Base-by-base conservation (phyloP, 192 early-diverging fungal species). In the Mortierella antarctica region DNA sequence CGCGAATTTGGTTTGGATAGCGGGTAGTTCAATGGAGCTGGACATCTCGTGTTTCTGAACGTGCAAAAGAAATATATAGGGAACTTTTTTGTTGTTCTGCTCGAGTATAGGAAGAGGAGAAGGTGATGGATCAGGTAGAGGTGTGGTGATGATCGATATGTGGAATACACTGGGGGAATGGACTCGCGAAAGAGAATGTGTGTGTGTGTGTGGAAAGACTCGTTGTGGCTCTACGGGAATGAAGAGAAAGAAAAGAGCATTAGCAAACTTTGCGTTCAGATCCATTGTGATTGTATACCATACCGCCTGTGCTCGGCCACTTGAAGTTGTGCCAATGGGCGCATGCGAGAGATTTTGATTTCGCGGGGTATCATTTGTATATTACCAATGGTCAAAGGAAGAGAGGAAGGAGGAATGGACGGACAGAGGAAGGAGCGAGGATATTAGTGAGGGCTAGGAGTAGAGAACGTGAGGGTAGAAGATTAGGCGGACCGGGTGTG, bases 1-100 rank as follows among this genome's bases (percentile, higher is more conserved):
- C 1, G 73, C 48, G 48, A 76, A 69, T 15, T 57, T 76, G 44
- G 73, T 68, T 21, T 76, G 73, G 48, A 76, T 76, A 14, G 73
- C 54, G 46, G 73, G 73, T 50, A 64, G 60, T 57, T 76, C 54
- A 15, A 74, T 48, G 6, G 73, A 67, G n/a, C 60, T 71, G 11
- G 70, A 72, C 70, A 72, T 62, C 44, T 31, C 31, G 31, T 31
- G 31, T 31, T 31, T 31, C 31, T 31, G 31, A 31, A 31, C 31
- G 31, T 31, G 31, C 31, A 31, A 31, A 31, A 31, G 31, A 31
- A 31, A 31, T 31, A 31, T 1, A 1, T 31, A 31, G 31, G 31
- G 31, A 31, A 31, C 44, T 62, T 40, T 57, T 21, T 57, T 57
- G 21, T 39, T 57, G 54, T 57, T 21, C 15, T 54, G 52, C 40